Evolutionary conservation across 2,329 filamentous ascomycete species (phyloP), one percentile per base, ranked within the genome.

Genomic region (Aspergillus costaricaensis): DNA sequence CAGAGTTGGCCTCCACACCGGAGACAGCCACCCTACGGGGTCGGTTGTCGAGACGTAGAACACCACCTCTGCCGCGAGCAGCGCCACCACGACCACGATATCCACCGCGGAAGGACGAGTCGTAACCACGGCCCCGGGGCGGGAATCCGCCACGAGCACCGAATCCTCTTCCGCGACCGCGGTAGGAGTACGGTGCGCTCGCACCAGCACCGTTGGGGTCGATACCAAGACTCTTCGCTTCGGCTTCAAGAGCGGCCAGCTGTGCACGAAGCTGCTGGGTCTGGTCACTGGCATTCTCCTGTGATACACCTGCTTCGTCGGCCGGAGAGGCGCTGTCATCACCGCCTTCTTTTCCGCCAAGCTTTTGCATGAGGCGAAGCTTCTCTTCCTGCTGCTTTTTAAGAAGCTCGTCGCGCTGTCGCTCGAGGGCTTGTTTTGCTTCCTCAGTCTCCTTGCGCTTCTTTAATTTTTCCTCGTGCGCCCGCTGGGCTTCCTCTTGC

Each of bases 31-130:
- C 76, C 53, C 81, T 79, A 65, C 80, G 81, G 3, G 85, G 83
- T 25, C 85, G 77, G 65, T 87, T 87, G 67, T 88, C 85, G 5
- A 88, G 76, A 63, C 84, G 78, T 66, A 82, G 80, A 15, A 85
- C 83, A 57, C 80, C 81, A 32, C 82, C 80, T 25, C 79, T 79
- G 17, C 76, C 73, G 38, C 76, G 73, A 49, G 70, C 67, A 32
- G 61, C 57, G 36, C 71, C 72, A 55, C 77, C 77, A 54, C 78
- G 77, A 3, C 81, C 81, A 49, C 79, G 77, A 67, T 74, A 78
- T 49, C 70, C 70, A 50, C 76, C 76, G 32, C 71, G 72, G 63
- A 69, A 79, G 10, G 73, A 72, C 30, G 76, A 72, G 53, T 77
- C 75, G 60, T 74, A 80, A 10, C 71, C 74, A 23, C 80, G 76